Evolutionary conservation across 495 filamentous ascomycete species (phyloP), one percentile per base, ranked within the genome.

Genomic region (Penicillium diatomitis): DNA sequence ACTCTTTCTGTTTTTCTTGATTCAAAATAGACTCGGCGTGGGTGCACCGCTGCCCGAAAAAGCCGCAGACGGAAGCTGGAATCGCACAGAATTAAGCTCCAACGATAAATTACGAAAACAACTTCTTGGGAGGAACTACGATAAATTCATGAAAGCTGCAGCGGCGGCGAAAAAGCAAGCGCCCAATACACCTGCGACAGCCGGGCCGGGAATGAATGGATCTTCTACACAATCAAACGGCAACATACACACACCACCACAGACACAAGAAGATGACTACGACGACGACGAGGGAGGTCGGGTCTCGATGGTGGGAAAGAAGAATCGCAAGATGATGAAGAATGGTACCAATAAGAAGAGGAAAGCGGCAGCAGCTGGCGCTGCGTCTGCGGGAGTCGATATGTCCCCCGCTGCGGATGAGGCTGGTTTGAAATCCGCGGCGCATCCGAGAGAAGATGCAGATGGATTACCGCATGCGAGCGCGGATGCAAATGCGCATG

Each of bases 241-340:
- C 20, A 20, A 20, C 20, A 20, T 20, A 2, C 20, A 20, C 20
- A 20, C 20, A 20, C 20, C 20, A 50, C 10, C 4, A 28, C 30
- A 12, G 46, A 33, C 32, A 46, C 31, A 55, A 33, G 61, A 54
- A 8, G 52, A 63, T 2, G 72, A 66, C 4, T 72, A 73, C 9
- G 67, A 77, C 44, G 81, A 82, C 38, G 81, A 85, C 30, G 81
- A 85, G 27, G 68, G 75, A 46, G 81, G 83, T n/a, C 66, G 82
- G 49, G 71, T 77, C 28, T 72, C 75, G 41, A 56, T 80, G 36
- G 75, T 81, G 43, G 76, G 68, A 35, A 67, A 55, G 44, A 79
- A 75, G 58, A 61, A 20, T 20, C 0, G 20, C 20, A 20, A 55
- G 49, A 66, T 60, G 56, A 66, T 54, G 44, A 55, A 55, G 32